Conservation (phyloP, 2,329 filamentous ascomycete genomes). For the Falciphora oryzae region DNA sequence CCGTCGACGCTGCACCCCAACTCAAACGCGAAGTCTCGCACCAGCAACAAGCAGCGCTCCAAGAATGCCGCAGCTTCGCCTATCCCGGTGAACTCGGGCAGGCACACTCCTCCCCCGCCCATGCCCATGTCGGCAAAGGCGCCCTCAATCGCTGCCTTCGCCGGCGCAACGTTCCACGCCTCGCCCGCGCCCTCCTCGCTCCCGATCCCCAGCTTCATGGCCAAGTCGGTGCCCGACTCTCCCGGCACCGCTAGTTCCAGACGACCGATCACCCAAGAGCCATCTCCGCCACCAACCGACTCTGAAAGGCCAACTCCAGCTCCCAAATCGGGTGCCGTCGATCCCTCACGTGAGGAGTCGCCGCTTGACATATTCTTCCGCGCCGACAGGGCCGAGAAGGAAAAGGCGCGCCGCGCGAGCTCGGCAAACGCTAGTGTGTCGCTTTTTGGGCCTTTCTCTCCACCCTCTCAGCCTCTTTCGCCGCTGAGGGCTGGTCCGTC, state of each 20-base stretch:
- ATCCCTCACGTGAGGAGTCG: slow-evolving; percentile 51
- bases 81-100: slow-evolving; percentile 32
- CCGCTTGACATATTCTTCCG: slow-evolving; percentile 88
- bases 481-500: slow-evolving; percentile 20
- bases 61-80: slow-evolving; percentile 34
- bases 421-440: slow-evolving; percentile 37
- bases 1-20: slow-evolving; percentile 23
- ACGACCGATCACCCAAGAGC: slow-evolving; percentile 34
- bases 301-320: slow-evolving; percentile 42
- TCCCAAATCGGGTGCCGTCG: slow-evolving; percentile 29
- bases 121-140: slow-evolving; percentile 36
- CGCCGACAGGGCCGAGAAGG: slow-evolving; percentile 74
- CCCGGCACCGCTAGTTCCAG: slow-evolving; percentile 39
- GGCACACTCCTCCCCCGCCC: slow-evolving; percentile 38
- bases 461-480: slow-evolving; percentile 32
- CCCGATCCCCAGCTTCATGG: slow-evolving; percentile 81
- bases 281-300: slow-evolving; percentile 48
- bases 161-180: slow-evolving; percentile 89
- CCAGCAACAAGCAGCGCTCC: slow-evolving; percentile 22
- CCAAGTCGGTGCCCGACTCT: slow-evolving; percentile 67
- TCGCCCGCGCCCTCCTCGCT: slow-evolving; percentile 87
- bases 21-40: slow-evolving; percentile 21
- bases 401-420: slow-evolving; percentile 50
- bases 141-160: slow-evolving; percentile 60
- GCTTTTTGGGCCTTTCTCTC: slow-evolving; percentile 43